Evolutionary conservation across 306 rosid genomes (phyloP).

Genomic region (Neltuma alba): DNA sequence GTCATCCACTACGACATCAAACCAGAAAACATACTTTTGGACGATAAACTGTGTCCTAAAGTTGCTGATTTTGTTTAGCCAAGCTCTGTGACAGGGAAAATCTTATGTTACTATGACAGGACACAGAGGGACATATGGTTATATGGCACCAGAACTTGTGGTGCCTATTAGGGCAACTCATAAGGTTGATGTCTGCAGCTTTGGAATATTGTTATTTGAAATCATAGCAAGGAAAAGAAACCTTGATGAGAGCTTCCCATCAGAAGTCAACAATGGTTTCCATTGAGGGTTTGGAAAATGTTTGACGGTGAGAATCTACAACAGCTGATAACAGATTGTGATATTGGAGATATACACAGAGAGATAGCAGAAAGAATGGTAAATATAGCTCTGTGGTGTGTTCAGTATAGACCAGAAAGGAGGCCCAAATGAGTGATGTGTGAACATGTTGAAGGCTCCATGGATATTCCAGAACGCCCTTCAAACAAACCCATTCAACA

Average conservation of each 20-base stretch:
- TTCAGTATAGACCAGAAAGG: constrained; percentile 29
- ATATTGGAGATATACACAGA: constrained; percentile 33
- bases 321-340: constrained; percentile 15
- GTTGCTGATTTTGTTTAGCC: not conserved
- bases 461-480: no score
- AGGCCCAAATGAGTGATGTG: constrained; percentile 47
- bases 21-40: not conserved
- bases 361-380: constrained; percentile 28
- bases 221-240: constrained; percentile 37
- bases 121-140: constrained; percentile 28
- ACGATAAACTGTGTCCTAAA: not conserved
- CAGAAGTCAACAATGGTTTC: constrained; percentile 43
- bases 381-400: constrained; percentile 41
- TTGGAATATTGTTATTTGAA: constrained; percentile 47
- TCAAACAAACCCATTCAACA: no score
- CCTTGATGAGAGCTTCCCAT: not conserved
- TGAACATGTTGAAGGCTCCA: constrained; percentile 50
- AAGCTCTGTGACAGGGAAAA: not conserved
- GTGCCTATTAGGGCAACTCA: constrained; percentile 39
- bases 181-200: constrained; percentile 48
- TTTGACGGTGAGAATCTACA: not conserved
- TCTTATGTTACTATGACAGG: not conserved
- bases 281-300: constrained; percentile 31
- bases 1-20: not conserved
- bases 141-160: constrained; percentile 46